Evolutionary conservation across 1,139 yeast genomes (phyloP), one percentile per base, ranked within the genome.

Genomic region (Kluyveromyces marxianus): DNA sequence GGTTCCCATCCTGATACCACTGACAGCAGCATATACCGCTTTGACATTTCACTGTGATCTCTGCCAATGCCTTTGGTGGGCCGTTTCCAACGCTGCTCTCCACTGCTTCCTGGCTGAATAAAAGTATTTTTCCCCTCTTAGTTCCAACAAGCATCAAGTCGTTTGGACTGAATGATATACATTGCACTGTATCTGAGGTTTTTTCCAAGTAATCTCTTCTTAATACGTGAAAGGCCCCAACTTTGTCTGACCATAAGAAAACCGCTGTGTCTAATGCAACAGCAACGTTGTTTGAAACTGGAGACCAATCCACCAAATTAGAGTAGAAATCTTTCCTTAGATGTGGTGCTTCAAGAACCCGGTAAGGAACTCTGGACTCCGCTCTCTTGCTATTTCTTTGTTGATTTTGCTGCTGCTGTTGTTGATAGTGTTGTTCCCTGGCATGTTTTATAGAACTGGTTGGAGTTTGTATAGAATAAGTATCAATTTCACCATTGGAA

Each of bases 301-400:
- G 61, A 0, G 90, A 80, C 95, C 96, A 88, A 7, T 90, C 76
- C 0, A 88, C 76, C 42, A 85, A 68, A 57, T 86, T 85, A 1
- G 88, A 75, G 63, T 89, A 89, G 60, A 81, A 89, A 61, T 89
- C 96, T 58, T 87, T 83, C 48, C 84, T 69, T 44, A 89, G 65
- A 0, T 81, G 80, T 0, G 90, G 92, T 0, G 95, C 95, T 58
- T 83, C 88, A 25, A 87, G 63, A 0, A 79, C 77, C 46, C 74
- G 68, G 52, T 65, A 75, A 0, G 80, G 76, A 27, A 65, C 60
- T 36, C 66, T 67, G 0, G 67, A 55, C 44, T 56, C 59, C 2
- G 65, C 48, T 40, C 57, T 54, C 39, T 46, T 54, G 31, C 50
- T 44, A n/a, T 57, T 52, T 47, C 59, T 44, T 33, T 33, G 32